Evolutionary conservation across 306 rosid species (phyloP), one percentile per base, ranked within the genome.

Genomic region (Prunus persica): DNA sequence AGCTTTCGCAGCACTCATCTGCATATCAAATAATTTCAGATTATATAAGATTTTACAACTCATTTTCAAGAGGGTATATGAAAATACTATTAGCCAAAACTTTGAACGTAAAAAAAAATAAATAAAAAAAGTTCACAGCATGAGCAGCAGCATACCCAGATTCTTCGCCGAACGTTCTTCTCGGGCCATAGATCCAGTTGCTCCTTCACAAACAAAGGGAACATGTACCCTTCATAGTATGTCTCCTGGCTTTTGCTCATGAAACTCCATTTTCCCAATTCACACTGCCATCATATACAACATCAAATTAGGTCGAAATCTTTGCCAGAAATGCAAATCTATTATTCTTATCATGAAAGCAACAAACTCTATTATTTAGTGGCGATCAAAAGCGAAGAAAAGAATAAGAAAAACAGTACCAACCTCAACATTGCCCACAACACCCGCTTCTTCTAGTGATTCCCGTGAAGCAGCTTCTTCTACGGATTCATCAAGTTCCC

Each of bases 361-460:
- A 47, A 47, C 16, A 47, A 47, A 47, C 12, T 11, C 15, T 38
- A 38, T 47, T 47, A 47, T 47, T 47, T 47, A 47, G 52, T 12
- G 52, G 52, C 24, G 38, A 76, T 41, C 12, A 65, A 50, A 65
- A 11, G 41, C 15, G 19, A 15, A 1, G 61, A 67, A 6, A 28
- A 20, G 1, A 12, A 24, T 6, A 8, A 65, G 50, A 14, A 74
- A 16, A 8, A 18, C 3, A 30, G 20, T 30, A 63, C 49, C 41
- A 74, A 93, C 98, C 98, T 91, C 97, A 62, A 95, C 89, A 14
- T 65, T 85, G 71, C 99, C 99, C 12, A 75, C 75, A 34, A 95
- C 99, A 6, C 99, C 99, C 5, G 99, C 99, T 83, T 95, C 99
- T 82, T 95, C 99, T 57, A 90, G 84, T 19, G 98, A 95, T 65